A percentile compares a stretch with the other conserved stretches of the same genome.
Conservation (phyloP, 2,329 filamentous ascomycete genomes). For the Colletotrichum noveboracense region DNA sequence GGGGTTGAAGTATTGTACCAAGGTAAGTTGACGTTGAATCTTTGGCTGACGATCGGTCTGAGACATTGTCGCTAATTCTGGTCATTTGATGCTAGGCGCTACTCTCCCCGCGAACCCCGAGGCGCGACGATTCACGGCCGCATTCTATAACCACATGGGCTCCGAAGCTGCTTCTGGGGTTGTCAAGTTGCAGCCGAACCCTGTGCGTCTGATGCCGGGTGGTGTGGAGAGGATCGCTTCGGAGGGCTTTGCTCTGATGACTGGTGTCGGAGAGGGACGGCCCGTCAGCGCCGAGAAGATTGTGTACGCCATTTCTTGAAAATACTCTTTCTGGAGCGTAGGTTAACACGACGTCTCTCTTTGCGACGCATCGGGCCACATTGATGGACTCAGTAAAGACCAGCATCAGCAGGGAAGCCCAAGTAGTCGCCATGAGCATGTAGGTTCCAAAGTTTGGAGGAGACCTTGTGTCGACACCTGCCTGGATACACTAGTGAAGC, state of each 20-base stretch:
- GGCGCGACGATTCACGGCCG: conserved; percentile 34
- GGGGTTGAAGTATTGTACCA: conserved; percentile 44
- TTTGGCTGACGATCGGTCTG: fast-evolving
- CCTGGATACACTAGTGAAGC: no score
- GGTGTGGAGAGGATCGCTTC: conserved; percentile 29
- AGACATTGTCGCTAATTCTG: background rate
- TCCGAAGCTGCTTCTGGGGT: conserved; percentile 1
- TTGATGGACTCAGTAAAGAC: no score
- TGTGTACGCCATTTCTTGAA: conserved; percentile 25
- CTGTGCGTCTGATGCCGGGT: conserved; percentile 35
- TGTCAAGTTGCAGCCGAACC: conserved; percentile 30
- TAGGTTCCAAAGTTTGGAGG: no score
- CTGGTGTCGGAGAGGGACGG: conserved; percentile 27
- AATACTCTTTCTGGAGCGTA: no score
- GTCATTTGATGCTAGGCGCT: background rate
- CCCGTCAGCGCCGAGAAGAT: conserved; percentile 47
- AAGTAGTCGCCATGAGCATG: no score
- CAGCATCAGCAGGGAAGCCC: no score
- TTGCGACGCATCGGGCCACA: no score
- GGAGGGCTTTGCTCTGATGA: conserved; percentile 32
- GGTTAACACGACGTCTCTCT: no score
- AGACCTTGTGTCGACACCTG: no score
- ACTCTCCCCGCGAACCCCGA: conserved; percentile 22
- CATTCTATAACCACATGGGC: conserved; percentile 41
- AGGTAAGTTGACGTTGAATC: background rate